These are phyloP conservation scores for Alisma plantagoaquatica DNA, from an alignment of 106 monocot genomes.

Conservation along the genomic window DNA sequence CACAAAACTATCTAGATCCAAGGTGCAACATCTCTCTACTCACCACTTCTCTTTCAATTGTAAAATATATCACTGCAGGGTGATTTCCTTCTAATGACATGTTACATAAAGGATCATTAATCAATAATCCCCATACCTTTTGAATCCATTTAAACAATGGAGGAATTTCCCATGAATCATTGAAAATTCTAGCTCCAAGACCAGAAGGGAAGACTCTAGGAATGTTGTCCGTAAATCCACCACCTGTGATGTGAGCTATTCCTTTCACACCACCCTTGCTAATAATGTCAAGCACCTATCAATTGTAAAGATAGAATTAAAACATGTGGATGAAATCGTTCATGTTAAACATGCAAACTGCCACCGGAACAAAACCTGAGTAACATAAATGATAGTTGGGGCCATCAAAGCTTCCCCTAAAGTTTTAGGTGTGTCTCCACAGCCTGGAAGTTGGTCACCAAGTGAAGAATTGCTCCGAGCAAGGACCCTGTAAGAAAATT, in stretches of 20 bases:
- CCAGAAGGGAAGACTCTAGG: conserved; percentile 88
- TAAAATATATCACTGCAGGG: too few species aligned
- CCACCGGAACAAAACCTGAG: conserved; percentile 63
- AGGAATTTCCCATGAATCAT: conserved; percentile 73
- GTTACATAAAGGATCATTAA: too few species aligned
- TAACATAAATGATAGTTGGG: conserved; percentile 94
- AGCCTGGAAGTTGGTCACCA: conserved; percentile 58
- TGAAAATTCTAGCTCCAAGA: conserved; percentile 69
- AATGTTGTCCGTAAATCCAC: conserved; percentile 95
- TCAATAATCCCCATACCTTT: too few species aligned
- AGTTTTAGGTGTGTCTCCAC: conserved; percentile 33
- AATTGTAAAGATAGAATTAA: too few species aligned
- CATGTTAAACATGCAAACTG: too few species aligned
- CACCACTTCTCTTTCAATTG: not conserved
- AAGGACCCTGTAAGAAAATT: conserved; percentile 46
- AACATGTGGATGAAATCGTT: too few species aligned
- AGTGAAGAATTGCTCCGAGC: conserved; percentile 56
- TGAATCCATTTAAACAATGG: conserved; percentile 86
- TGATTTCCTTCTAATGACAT: too few species aligned
- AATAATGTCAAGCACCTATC: conserved; percentile 80
- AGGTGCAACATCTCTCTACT: too few species aligned
- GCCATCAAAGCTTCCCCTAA: conserved; percentile 89
- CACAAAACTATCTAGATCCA: too few species aligned
- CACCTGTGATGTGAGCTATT: conserved; percentile 96
- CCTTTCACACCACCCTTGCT: conserved; percentile 93